Percentiles rank a stretch among this genome's conserved stretches.
Conservation (phyloP, 1,284 basidiomycete species). For the Xerocomus nothofagi region DNA sequence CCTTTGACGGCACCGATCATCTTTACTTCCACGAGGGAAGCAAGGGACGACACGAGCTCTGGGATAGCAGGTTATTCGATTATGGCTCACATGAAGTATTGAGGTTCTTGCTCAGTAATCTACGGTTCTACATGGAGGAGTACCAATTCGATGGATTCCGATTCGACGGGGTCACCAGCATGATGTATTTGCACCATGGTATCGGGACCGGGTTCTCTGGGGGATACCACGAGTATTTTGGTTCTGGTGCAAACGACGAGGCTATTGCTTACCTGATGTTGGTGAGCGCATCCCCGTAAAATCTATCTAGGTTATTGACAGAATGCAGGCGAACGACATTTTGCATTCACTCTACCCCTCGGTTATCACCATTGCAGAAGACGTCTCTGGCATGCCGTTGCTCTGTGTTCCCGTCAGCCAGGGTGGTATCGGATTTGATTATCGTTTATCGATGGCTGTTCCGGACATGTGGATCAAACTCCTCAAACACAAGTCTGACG, state of each 20-base stretch:
- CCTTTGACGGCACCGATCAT: conserved; percentile 96
- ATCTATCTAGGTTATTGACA: conserved; percentile 8
- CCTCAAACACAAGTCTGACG: conserved; percentile 88
- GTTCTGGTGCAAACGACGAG: conserved; percentile 80
- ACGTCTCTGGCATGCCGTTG: conserved; percentile 98
- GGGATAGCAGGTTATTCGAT: conserved; percentile 97
- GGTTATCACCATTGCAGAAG: conserved; percentile 92
- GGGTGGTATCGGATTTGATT: conserved; percentile 97
- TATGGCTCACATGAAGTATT: conserved; percentile 94
- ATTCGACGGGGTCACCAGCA: conserved; percentile 98
- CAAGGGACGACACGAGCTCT: conserved; percentile 91
- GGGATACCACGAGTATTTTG: conserved; percentile 98
- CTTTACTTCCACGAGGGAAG: conserved; percentile 94
- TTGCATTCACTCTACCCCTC: conserved; percentile 82
- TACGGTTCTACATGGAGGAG: conserved; percentile 94
- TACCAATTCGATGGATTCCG: conserved; percentile 97
- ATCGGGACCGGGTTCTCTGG: conserved; percentile 98
- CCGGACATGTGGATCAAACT: conserved; percentile 99
- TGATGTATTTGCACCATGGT: conserved; percentile 98
- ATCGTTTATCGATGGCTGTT: conserved; percentile 95
- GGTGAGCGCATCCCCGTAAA: conserved; percentile 47
- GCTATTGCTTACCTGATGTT: conserved; percentile 97
- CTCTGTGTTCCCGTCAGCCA: conserved; percentile 78
- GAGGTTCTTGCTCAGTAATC: conserved; percentile 91
- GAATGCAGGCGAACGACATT: conserved; percentile 82